Base-by-base conservation (phyloP, 2,329 filamentous ascomycete genomes). In the Neospermospora avenae region DNA sequence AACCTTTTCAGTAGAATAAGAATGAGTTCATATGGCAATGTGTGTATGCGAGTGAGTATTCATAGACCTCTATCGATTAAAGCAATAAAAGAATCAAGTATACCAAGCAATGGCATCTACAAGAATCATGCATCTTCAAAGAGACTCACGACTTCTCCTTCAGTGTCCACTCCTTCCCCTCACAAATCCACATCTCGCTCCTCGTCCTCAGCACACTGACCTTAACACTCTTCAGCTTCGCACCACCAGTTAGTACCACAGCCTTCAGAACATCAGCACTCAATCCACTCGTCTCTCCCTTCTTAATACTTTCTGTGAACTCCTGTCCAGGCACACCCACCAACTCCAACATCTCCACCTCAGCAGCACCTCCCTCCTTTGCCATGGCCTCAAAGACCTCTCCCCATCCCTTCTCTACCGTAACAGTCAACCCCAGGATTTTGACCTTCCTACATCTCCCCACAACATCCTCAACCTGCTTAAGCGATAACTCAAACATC, bases 401-500 rank as follows among this genome's bases (percentile, higher is more conserved):
- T 2, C 66, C 61, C 62, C 66, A 67, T 0, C 63, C 63, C n/a
- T 42, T 57, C 6, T 75, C 73, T 3, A 76, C 66, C 24, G 74
- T 70, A 0, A 78, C 59, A 20, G 74, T 76, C 2, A 71, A 63
- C 54, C 72, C 74, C 44, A 78, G 55, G 10, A 77, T 72, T 70
- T 76, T 72, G 7, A 78, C 51, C 4, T 71, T 69, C 55, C 69
- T 72, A 63, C 77, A 74, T 52, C 62, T 67, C n/a, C 65, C 67
- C 20, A 78, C 55, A 3, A 79, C 65, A 28, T 65, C 68, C 28
- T 63, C 62, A 34, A 78, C 65, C 18, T 77, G 71, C 31, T 68
- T 63, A 6, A 71, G 46, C 7, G 67, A 70, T 4, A 80, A 49
- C 0, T 75, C 76, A 63, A 77, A 79, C 45, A 79, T 65, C 10